Evolutionary conservation across 2,329 filamentous ascomycete genomes (phyloP).

Genomic region (Dothideomycetes sp.): DNA sequence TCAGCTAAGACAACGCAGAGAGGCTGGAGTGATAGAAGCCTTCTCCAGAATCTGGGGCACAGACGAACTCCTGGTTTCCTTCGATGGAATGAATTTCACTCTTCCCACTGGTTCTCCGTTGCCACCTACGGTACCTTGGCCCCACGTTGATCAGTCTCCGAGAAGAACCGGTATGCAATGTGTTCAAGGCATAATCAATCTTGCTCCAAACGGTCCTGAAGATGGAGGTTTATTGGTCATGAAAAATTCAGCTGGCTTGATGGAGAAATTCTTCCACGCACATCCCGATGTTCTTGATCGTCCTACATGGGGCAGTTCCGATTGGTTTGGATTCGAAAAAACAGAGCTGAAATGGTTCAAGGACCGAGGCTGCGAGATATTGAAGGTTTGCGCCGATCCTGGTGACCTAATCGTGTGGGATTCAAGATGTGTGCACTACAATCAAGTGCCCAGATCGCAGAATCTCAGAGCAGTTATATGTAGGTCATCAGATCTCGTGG

Average conservation of each 20-base stretch:
- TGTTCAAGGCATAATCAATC: conserved; percentile 21
- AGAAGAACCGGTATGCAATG: conserved; percentile 2
- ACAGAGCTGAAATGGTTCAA: conserved; percentile 24
- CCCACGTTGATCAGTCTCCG: conserved; percentile 11
- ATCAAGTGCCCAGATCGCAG: conserved; percentile 21
- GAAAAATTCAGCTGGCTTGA: conserved; percentile 34
- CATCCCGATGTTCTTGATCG: conserved; percentile 20
- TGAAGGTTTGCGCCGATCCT: conserved; percentile 18
- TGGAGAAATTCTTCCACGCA: conserved; percentile 37
- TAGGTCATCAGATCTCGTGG: no score
- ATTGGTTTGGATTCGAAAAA: conserved; percentile 36
- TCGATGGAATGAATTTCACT: conserved; percentile 20
- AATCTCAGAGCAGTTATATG: conserved; percentile 22
- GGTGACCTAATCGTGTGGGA: conserved; percentile 24
- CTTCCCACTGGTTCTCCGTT: conserved; percentile 29
- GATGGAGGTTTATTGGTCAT: conserved; percentile 41
- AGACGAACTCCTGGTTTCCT: conserved; percentile 21
- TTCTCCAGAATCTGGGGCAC: conserved; percentile 21
- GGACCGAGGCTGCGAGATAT: conserved; percentile 17
- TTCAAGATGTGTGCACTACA: conserved; percentile 39
- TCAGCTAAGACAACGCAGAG: conserved; percentile 15
- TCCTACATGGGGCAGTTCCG: conserved; percentile 27
- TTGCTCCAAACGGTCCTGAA: conserved; percentile 35
- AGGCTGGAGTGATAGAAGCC: conserved; percentile 18
- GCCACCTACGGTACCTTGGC: conserved; percentile 21